Conservation (phyloP, 164 flowering plant species). For the Macadamia integrifolia region DNA sequence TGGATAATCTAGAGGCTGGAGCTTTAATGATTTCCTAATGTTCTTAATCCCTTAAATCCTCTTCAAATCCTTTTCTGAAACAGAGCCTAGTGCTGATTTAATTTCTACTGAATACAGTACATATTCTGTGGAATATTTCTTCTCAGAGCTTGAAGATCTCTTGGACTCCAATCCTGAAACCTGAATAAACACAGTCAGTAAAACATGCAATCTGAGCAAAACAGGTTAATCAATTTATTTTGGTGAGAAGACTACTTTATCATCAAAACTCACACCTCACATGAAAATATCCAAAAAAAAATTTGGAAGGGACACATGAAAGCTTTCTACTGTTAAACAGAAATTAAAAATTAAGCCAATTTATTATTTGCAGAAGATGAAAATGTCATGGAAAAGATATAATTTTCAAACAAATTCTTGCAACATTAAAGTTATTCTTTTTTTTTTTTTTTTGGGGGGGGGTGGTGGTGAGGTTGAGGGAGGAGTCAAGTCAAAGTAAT, state of each 20-base stretch:
- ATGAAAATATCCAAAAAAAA: neutral
- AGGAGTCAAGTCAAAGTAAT: too few relatives aligned
- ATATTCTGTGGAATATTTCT: slow-evolving; percentile 20
- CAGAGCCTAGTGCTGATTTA: slow-evolving; percentile 29
- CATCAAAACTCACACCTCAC: neutral
- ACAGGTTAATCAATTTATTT: neutral
- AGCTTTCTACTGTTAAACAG: neutral
- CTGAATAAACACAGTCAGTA: slow-evolving; percentile 18
- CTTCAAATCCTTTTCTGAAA: slow-evolving; percentile 34
- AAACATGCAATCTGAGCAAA: neutral
- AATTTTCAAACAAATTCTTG: too few relatives aligned
- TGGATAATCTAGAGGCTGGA: slow-evolving; percentile 23
- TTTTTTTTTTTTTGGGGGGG: too few relatives aligned
- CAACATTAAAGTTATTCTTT: too few relatives aligned
- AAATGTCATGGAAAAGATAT: too few relatives aligned
- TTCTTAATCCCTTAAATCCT: slow-evolving; percentile 42
- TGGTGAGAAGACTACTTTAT: neutral
- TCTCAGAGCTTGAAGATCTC: slow-evolving; percentile 25
- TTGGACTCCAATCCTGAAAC: slow-evolving; percentile 48
- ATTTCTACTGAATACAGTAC: slow-evolving; percentile 23
- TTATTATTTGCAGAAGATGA: neutral
- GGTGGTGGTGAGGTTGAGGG: too few relatives aligned
- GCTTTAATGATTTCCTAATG: slow-evolving; percentile 31
- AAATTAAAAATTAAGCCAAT: neutral
- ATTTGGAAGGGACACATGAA: neutral